Conservation (phyloP, 2,329 filamentous ascomycete genomes). For the Claviceps pazoutovae region DNA sequence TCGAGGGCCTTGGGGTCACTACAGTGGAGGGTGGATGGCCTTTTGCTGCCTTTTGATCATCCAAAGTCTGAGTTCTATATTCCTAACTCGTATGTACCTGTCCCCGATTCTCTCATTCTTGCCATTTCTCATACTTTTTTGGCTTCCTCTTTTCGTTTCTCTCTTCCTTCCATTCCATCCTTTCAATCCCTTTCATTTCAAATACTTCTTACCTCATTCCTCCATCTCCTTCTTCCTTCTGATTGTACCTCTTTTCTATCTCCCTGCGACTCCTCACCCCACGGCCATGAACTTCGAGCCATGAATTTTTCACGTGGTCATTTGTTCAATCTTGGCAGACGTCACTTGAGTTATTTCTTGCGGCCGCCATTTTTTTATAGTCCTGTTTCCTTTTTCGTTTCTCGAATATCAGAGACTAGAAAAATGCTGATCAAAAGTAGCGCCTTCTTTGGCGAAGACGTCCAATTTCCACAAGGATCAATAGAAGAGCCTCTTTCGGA, state of each 20-base stretch:
- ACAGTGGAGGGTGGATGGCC: conserved; percentile 12
- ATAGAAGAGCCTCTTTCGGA: conserved; percentile 14
- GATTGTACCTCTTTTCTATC: too few species aligned
- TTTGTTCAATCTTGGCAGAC: too few species aligned
- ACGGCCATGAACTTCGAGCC: too few species aligned
- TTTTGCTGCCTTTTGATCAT: conserved; percentile 12
- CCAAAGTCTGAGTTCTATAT: conserved; percentile 7
- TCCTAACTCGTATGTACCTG: conserved; percentile 12
- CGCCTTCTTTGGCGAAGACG: conserved; percentile 1
- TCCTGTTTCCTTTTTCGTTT: too few species aligned
- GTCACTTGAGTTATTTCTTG: too few species aligned
- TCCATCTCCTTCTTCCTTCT: background rate
- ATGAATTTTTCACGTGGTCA: too few species aligned
- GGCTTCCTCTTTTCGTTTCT: background rate
- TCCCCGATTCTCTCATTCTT: background rate
- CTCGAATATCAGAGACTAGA: too few species aligned
- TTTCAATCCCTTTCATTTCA: too few species aligned
- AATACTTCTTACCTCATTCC: background rate
- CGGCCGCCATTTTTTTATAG: too few species aligned
- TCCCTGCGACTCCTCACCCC: too few species aligned
- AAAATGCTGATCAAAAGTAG: background rate
- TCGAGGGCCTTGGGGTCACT: conserved; percentile 7
- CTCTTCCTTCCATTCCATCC: too few species aligned
- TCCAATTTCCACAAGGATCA: conserved; percentile 1
- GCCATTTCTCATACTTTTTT: background rate